Base-by-base conservation (phyloP, 2,329 filamentous ascomycete genomes). In the Pseudocercospora pini-densiflorae region DNA sequence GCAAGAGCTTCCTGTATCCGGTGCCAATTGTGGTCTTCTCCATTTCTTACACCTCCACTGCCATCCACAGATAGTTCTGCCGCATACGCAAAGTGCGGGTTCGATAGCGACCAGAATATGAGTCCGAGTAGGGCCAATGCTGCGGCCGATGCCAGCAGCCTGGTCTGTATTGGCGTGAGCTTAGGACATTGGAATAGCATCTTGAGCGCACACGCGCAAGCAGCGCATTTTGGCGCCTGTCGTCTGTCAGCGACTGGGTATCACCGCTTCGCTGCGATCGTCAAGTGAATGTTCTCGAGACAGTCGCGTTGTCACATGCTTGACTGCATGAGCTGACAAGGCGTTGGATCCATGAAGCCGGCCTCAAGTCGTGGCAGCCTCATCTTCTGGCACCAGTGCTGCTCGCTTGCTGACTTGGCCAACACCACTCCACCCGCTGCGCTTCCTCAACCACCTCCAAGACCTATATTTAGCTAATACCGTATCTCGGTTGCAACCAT, bases 101-200 rank as follows among this genome's bases (percentile, higher is more conserved):
- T 84, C 64, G 86, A 85, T 43, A 91, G 82, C 27, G 87, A 78
- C 64, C 90, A 80, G 75, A 88, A 90, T 49, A 93, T 77, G 45
- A 87, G 74, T 36, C 90, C 73, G 33, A 92, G 77, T 59, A 90
- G 75, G 31, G 87, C 79, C 33, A 88, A 87, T 62, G 88, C 87
- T 73, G 86, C 82, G 61, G 90, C 77, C 64, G 89, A 91, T 73
- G 89, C 88, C 76, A 87, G 86, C 75, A 92, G 86, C 76, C 90
- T 89, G 80, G 89, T 90, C 82, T 92, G 91, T 72, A 92, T 82
- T 74, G 86, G 88, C 77, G 86, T 89, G 78, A 90, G 85, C 79
- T 89, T 81, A 33, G 78, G 79, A 73, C 80, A 80, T 75, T 79
- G 80, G 68, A 70, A 74, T 24, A 74, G 68, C 74, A 76, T 76